A percentile compares a stretch with the other conserved stretches of the same genome.
These are phyloP conservation scores for Saturnispora galanensis DNA, from an alignment of 805 yeast species.

Conservation along the genomic window DNA sequence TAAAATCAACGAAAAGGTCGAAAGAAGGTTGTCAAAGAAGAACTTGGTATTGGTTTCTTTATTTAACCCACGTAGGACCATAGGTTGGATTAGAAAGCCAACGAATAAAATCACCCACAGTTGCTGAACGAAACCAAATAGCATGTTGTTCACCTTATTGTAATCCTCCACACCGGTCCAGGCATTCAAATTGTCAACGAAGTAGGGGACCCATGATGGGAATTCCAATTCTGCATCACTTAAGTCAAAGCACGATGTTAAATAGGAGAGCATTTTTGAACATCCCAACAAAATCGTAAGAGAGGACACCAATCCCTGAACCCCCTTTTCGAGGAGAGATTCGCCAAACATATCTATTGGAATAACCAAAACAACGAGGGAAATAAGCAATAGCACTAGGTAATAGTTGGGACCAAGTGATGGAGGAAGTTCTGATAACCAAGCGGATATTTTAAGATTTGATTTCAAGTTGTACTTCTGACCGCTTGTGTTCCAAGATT, in stretches of 20 bases:
- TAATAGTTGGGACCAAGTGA: slow-evolving; percentile 18
- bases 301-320: slow-evolving; percentile 25
- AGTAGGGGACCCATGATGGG: slow-evolving; percentile 19
- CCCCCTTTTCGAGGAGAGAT: not conserved
- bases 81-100: slow-evolving; percentile 15
- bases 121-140: slow-evolving; percentile 18
- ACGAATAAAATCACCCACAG: slow-evolving; percentile 15
- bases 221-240: slow-evolving; percentile 7
- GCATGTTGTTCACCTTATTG: slow-evolving; percentile 18
- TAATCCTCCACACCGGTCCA: slow-evolving; percentile 24
- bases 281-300: slow-evolving; percentile 27
- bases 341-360: slow-evolving; percentile 1
- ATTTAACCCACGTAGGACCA: not conserved
- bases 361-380: slow-evolving; percentile 14
- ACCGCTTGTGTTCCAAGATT: slow-evolving; percentile 87
- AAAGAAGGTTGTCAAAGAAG: slow-evolving; percentile 28
- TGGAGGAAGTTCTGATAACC: slow-evolving; percentile 25
- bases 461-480: slow-evolving; percentile 58
- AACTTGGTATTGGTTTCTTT: slow-evolving; percentile 1
- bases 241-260: slow-evolving; percentile 22
- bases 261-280: slow-evolving; percentile 21
- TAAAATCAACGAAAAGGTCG: slow-evolving; percentile 33
- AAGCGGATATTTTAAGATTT: slow-evolving; percentile 37
- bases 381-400: slow-evolving; percentile 11
- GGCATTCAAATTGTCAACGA: slow-evolving; percentile 25